Percentiles rank a stretch among this genome's conserved stretches.
Conservation (phyloP, 352 stramenopile genomes). For the Pythium sukuiense region DNA sequence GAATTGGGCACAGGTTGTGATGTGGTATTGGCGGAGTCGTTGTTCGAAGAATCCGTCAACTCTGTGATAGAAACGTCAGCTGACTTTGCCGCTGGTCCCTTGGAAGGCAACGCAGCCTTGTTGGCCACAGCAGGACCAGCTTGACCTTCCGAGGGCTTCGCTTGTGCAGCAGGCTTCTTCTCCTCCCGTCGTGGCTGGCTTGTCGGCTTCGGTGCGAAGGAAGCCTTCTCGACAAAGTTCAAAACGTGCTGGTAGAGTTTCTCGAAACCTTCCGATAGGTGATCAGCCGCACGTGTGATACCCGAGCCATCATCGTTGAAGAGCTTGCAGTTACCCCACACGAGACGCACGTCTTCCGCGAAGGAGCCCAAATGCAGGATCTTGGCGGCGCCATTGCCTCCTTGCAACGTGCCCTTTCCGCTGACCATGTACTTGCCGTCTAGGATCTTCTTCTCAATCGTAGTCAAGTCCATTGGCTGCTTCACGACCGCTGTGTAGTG, state of each 20-base stretch:
- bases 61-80: neutral
- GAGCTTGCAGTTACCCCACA: conserved; percentile 83
- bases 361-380: conserved; percentile 53
- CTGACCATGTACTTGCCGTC: conserved; percentile 56
- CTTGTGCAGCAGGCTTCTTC: neutral
- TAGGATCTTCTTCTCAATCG: conserved; percentile 65
- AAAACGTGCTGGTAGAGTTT: conserved; percentile 51
- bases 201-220: neutral
- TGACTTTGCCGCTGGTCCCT: neutral
- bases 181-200: conserved; percentile 6
- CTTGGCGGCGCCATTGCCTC: conserved; percentile 29
- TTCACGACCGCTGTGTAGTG: conserved; percentile 77
- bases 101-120: neutral
- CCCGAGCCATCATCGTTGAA: conserved; percentile 86
- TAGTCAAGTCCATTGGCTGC: conserved; percentile 82
- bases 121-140: neutral
- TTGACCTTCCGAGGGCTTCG: neutral
- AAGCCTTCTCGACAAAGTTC: conserved; percentile 25
- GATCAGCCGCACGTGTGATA: conserved; percentile 70
- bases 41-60: neutral
- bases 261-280: conserved; percentile 67
- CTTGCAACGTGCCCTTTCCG: conserved; percentile 30
- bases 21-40: neutral
- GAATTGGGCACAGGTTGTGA: neutral
- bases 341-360: conserved; percentile 72